Evolutionary conservation across 129 eudicot species (phyloP).

Genomic region (Ambrosia trifida): DNA sequence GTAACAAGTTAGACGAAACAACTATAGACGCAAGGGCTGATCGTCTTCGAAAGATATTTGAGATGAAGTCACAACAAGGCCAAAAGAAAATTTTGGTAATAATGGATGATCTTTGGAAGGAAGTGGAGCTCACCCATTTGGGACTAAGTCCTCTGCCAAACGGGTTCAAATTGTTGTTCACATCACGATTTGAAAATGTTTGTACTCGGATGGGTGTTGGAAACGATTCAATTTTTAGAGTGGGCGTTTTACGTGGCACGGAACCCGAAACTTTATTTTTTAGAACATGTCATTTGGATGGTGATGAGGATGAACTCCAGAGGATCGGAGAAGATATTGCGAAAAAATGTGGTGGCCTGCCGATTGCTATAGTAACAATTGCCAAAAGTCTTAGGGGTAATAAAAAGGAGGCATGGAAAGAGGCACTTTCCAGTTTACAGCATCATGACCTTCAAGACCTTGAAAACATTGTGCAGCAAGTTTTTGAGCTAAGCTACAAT

Average conservation of each 20-base stretch:
- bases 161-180: slow-evolving; percentile 9
- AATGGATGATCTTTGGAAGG: slow-evolving; percentile 21
- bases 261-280: slow-evolving; percentile 6
- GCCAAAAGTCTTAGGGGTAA: background rate
- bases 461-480: background rate
- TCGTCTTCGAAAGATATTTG: background rate
- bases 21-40: slow-evolving; percentile 20
- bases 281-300: background rate
- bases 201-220: slow-evolving; percentile 12
- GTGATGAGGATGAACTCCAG: background rate
- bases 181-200: slow-evolving; percentile 1
- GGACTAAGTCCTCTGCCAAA: slow-evolving; percentile 22
- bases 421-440: background rate
- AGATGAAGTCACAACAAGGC: background rate
- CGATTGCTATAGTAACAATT: background rate
- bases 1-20: background rate
- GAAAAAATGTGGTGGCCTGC: slow-evolving; percentile 7
- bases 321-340: slow-evolving; percentile 1
- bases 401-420: background rate
- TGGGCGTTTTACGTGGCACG: background rate
- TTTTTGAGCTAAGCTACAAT: background rate
- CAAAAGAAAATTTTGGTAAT: slow-evolving; percentile 10
- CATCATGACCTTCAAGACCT: background rate
- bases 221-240: background rate
- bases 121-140: background rate